These are phyloP conservation scores for Nannochloris sp. DNA, from an alignment of 139 green algal genomes.

Conservation along the genomic window DNA sequence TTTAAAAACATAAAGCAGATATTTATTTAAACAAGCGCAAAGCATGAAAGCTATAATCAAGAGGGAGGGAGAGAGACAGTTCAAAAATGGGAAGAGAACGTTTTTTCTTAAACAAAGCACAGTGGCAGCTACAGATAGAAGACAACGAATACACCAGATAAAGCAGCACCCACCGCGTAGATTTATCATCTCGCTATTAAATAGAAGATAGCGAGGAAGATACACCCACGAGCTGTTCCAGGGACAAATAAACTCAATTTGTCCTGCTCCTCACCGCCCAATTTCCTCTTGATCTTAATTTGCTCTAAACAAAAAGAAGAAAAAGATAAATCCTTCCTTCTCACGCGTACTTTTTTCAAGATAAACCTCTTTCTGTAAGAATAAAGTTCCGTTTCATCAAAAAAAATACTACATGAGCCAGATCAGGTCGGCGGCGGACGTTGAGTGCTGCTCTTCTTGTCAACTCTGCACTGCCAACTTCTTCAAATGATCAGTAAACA, in stretches of 20 bases:
- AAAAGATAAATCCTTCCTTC: neutral
- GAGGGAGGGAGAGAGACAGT: neutral
- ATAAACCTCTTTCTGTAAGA: no score
- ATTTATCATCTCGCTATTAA: no score
- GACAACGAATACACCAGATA: no score
- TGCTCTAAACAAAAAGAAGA: neutral
- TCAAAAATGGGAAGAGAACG: neutral
- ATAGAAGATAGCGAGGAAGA: no score
- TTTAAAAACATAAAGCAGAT: no score
- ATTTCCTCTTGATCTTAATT: neutral
- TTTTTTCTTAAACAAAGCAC: neutral
- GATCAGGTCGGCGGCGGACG: slow-evolving; percentile 18
- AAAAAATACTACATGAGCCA: slow-evolving; percentile 18
- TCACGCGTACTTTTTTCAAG: no score
- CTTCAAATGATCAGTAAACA: slow-evolving; percentile 31
- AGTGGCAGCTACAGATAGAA: no score
- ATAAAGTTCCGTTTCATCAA: neutral
- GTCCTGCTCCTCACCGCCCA: neutral
- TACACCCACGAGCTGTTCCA: no score
- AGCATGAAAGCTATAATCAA: neutral
- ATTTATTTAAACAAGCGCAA: no score
- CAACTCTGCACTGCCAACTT: slow-evolving; percentile 79
- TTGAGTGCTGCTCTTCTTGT: slow-evolving; percentile 32
- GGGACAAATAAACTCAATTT: neutral
- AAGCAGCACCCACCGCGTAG: no score